Conservation (phyloP, 1,139 yeast species). For the Saccharomycopsis crataegensis region DNA sequence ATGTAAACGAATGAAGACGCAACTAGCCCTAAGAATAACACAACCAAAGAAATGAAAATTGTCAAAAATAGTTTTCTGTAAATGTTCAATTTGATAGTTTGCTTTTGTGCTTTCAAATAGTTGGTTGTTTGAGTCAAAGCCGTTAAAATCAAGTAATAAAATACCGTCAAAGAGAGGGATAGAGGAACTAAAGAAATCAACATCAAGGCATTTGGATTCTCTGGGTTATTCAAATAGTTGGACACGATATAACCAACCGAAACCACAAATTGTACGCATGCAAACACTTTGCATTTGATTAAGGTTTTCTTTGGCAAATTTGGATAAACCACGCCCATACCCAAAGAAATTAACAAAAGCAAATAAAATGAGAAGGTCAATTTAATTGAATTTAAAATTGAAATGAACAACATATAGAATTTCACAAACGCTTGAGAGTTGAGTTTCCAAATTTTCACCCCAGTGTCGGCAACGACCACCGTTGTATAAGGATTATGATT, state of each 20-base stretch:
- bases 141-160: constrained; percentile 68
- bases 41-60: constrained; percentile 57
- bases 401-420: constrained; percentile 68
- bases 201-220: constrained; percentile 30
- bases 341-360: constrained; percentile 76
- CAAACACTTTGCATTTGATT: constrained; percentile 74
- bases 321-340: constrained; percentile 90
- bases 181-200: constrained; percentile 58
- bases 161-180: constrained; percentile 58
- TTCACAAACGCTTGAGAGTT: constrained; percentile 51
- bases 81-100: constrained; percentile 82
- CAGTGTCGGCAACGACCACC: constrained; percentile 2
- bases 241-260: constrained; percentile 63
- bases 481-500: constrained; percentile 37
- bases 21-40: constrained; percentile 56
- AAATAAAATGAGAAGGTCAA: constrained; percentile 85
- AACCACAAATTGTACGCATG: constrained; percentile 63
- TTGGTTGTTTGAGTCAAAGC: constrained; percentile 71
- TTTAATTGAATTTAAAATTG: constrained; percentile 73
- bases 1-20: constrained; percentile 65
- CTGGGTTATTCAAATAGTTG: constrained; percentile 51
- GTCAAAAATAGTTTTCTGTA: constrained; percentile 73
- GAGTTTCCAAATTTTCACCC: constrained; percentile 30
- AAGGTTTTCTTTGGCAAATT: constrained; percentile 69
- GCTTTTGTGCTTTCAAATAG: constrained; percentile 75